Percentiles rank a stretch among this genome's conserved stretches.
phyloP scores from a whole-genome alignment of 495 filamentous ascomycete species.

The Aspergillus egyptiacus region DNA sequence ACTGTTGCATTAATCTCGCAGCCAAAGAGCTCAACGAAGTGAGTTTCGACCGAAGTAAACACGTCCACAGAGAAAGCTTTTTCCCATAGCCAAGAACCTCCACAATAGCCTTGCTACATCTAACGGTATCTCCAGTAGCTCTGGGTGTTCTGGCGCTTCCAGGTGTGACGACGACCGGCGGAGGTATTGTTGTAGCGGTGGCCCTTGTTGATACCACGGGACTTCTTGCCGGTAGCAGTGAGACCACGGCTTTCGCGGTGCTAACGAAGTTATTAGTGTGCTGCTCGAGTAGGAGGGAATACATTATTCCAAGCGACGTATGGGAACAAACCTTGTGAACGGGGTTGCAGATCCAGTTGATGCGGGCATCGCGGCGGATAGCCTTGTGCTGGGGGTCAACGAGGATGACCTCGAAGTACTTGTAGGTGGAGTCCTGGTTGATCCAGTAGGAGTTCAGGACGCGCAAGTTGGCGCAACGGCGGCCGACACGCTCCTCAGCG shows the following conservation, averaged over 20 bases:
- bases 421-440: constrained; percentile 99
- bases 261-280: constrained; percentile 35
- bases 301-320: background rate
- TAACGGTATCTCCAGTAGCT: constrained; percentile 85
- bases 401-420: constrained; percentile 99
- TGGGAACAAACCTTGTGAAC: constrained; percentile 75
- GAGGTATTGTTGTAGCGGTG: constrained; percentile 98
- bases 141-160: constrained; percentile 98
- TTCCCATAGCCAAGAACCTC: constrained; percentile 34
- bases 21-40: constrained; percentile 28
- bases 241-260: constrained; percentile 96
- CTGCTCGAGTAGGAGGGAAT: background rate
- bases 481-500: constrained; percentile 98
- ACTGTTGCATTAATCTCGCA: constrained; percentile 39
- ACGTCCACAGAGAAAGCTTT: constrained; percentile 27
- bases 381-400: constrained; percentile 99
- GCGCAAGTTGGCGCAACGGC: constrained; percentile 95
- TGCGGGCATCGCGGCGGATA: constrained; percentile 95
- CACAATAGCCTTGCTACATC: constrained; percentile 22
- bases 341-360: constrained; percentile 99
- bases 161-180: constrained; percentile 94
- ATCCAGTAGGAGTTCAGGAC: constrained; percentile 99
- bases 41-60: constrained; percentile 37
- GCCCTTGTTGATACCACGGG: constrained; percentile 96
- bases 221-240: constrained; percentile 98